Percentiles rank a stretch among this genome's conserved stretches.
Conservation (phyloP, 1,139 yeast species). For the Debaryomyces udenii region DNA sequence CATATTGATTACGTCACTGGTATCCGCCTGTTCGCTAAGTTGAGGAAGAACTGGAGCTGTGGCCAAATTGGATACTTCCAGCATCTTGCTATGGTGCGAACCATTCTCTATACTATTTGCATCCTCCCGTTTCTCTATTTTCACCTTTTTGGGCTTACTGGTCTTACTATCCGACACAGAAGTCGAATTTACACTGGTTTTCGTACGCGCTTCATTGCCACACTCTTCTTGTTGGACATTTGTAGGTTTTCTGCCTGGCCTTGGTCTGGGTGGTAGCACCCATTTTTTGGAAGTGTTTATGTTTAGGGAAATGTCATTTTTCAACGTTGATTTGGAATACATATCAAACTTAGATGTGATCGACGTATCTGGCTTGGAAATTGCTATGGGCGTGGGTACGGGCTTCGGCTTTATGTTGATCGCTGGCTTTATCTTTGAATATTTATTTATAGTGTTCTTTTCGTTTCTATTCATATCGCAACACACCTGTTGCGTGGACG, state of each 20-base stretch:
- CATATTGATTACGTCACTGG: slow-evolving; percentile 24
- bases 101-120: background rate
- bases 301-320: slow-evolving; percentile 27
- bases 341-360: slow-evolving; percentile 22
- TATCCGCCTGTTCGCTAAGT: background rate
- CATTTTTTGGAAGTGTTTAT: slow-evolving; percentile 59
- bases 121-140: slow-evolving; percentile 2
- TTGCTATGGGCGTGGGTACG: slow-evolving; percentile 27
- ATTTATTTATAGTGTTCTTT: slow-evolving; percentile 23
- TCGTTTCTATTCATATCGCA: slow-evolving; percentile 1
- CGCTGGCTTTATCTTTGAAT: slow-evolving; percentile 46
- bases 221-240: slow-evolving; percentile 18
- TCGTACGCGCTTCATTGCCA: background rate
- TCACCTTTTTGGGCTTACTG: slow-evolving; percentile 6
- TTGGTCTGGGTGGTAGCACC: slow-evolving; percentile 68
- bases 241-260: slow-evolving; percentile 59
- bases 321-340: slow-evolving; percentile 17
- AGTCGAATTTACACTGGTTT: background rate
- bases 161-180: background rate
- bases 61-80: background rate
- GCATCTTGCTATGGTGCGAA: background rate
- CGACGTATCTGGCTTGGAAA: slow-evolving; percentile 27
- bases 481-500: background rate
- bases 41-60: background rate
- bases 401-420: slow-evolving; percentile 45